Evolutionary conservation across 1,284 basidiomycete genomes (phyloP), one percentile per base, ranked within the genome.

Genomic region (Ustilago vetiveriae): DNA sequence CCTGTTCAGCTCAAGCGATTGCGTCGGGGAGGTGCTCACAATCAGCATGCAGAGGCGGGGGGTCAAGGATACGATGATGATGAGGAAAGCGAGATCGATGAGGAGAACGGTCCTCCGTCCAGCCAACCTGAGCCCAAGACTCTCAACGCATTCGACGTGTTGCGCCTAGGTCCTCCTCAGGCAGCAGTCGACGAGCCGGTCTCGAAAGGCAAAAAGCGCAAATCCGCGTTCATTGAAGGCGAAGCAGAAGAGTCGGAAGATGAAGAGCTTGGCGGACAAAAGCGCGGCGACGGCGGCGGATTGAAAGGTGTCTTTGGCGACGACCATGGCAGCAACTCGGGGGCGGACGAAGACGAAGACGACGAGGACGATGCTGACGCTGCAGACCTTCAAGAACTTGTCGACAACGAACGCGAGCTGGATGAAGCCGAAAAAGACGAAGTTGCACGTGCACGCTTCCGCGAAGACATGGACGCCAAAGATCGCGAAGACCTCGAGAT

Each of bases 231-330:
- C 58, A 66, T 81, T 30, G 72, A 72, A 42, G 79, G 78, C 6
- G 79, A 81, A 47, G 79, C 79, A n/a, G 79, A 75, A 49, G 79
- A 81, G 59, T 81, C 79, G 2, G 79, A 79, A 26, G 75, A 76
- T 24, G 78, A 80, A 43, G 66, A 72, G 52, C 62, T 58, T 2
- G 56, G 46, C 14, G 62, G 69, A n/a, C 27, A 33, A 6, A 48
- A 55, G 39, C 52, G 53, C 14, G 65, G 62, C 19, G 69, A 63
- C 29, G 75, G 66, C 14, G 72, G 76, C 14, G 79, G 77, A 19
- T 56, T 79, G 14, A 59, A 59, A 17, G 79, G 78, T 17, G 49
- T 79, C 38, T 78, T 79, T 29, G 72, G 53, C 35, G 74, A 78
- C 38, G 64, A 75, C 24, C 39, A 57, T 3, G 59, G 39, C 22